A percentile compares a stretch with the other conserved stretches of the same genome.
phyloP scores from a whole-genome alignment of 768 basidiomycete species.

The Agaricus subrufescens region DNA sequence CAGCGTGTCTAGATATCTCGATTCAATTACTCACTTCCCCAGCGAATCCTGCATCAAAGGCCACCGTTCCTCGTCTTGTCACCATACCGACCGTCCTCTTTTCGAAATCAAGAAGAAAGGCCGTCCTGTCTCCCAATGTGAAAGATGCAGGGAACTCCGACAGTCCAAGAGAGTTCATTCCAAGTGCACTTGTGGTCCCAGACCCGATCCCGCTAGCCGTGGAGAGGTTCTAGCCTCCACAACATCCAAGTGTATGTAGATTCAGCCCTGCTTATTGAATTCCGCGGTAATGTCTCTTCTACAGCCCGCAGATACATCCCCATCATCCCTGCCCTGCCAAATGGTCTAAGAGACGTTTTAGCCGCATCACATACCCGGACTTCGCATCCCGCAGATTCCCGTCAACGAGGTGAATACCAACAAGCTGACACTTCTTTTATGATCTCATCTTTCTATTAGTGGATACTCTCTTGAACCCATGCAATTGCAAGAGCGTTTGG shows the following conservation, averaged over 20 bases:
- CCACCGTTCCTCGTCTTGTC: conserved; percentile 85
- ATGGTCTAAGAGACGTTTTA: conserved; percentile 61
- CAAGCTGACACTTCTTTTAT: neutral
- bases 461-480: conserved; percentile 59
- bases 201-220: conserved; percentile 26
- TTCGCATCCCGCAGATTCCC: conserved; percentile 32
- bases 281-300: too few relatives aligned
- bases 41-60: conserved; percentile 95
- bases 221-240: conserved; percentile 29
- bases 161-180: conserved; percentile 79
- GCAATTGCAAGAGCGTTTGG: conserved; percentile 51
- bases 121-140: conserved; percentile 86
- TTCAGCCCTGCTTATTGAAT: too few relatives aligned
- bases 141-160: conserved; percentile 76
- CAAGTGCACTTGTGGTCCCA: conserved; percentile 68
- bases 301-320: conserved; percentile 67
- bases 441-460: conserved; percentile 32
- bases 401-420: conserved; percentile 41
- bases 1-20: neutral
- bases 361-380: conserved; percentile 22
- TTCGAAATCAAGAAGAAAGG: conserved; percentile 95
- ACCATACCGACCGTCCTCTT: conserved; percentile 83
- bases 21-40: conserved; percentile 8
- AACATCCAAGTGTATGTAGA: conserved; percentile 34
- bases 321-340: conserved; percentile 66